Conservation (phyloP, 106 monocot species). For the Iris macrosiphon region DNA sequence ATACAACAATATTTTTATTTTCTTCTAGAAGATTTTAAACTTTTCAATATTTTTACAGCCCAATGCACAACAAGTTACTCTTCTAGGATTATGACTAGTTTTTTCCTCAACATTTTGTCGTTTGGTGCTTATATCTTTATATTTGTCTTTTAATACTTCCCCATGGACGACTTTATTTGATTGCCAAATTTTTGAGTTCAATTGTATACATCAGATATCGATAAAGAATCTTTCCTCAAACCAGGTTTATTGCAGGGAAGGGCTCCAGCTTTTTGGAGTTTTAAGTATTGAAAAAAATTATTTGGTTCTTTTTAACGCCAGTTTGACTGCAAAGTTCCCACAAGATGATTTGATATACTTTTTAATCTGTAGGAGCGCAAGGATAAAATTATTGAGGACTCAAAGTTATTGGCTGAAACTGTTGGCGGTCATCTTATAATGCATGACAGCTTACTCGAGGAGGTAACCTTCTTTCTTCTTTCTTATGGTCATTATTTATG, state of each 20-base stretch:
- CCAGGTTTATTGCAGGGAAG: too few species aligned
- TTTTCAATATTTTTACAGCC: not conserved
- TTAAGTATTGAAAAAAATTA: not conserved
- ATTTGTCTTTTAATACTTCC: too few species aligned
- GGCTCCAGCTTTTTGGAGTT: too few species aligned
- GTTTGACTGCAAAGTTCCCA: not conserved
- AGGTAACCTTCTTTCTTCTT: constrained; percentile 39
- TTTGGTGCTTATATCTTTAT: constrained; percentile 4
- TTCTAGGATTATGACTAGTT: not conserved
- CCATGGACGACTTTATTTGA: too few species aligned
- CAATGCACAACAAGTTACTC: not conserved
- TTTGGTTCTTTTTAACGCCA: not conserved
- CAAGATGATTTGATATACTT: not conserved
- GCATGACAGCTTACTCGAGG: constrained; percentile 53
- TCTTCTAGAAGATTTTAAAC: not conserved
- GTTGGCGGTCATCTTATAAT: constrained; percentile 49
- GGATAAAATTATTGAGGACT: constrained; percentile 41
- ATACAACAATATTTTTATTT: not conserved
- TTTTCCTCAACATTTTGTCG: not conserved
- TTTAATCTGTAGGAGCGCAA: constrained; percentile 50
- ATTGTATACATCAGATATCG: too few species aligned
- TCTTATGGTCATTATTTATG: not conserved
- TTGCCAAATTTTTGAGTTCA: too few species aligned
- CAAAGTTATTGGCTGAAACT: constrained; percentile 51
- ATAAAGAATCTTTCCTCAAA: too few species aligned